Conservation (phyloP, 257 asterid species). For the Nicotiana tabacum region DNA sequence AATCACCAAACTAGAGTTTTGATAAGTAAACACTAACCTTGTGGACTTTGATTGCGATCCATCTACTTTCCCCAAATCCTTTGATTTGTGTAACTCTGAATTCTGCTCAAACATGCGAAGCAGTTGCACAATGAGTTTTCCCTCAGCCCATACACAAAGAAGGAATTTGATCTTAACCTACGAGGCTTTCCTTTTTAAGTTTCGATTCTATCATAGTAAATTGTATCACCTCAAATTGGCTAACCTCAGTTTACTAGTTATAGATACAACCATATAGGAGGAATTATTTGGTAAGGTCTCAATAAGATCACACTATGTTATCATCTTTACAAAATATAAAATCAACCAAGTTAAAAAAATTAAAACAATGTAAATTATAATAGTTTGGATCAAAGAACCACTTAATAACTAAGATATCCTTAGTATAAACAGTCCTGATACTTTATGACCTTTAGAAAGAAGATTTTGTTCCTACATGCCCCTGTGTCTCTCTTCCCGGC, state of each 20-base stretch:
- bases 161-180: neutral
- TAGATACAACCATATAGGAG: neutral
- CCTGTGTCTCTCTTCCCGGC: neutral
- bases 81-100: neutral
- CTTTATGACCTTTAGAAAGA: neutral
- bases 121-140: neutral
- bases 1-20: neutral
- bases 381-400: neutral
- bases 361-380: neutral
- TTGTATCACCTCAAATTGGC: neutral
- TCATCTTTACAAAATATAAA: neutral
- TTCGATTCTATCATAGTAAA: neutral
- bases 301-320: neutral
- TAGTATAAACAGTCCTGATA: neutral
- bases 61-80: neutral
- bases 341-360: neutral
- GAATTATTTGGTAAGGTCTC: neutral
- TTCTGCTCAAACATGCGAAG: conserved; percentile 3
- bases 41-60: conserved; percentile 7
- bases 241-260: neutral
- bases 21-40: conserved; percentile 4
- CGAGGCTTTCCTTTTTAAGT: neutral
- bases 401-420: neutral
- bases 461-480: neutral
- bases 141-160: neutral